Evolutionary conservation across 2,329 filamentous ascomycete genomes (phyloP).

Genomic region (Apiospora kogelbergensis): DNA sequence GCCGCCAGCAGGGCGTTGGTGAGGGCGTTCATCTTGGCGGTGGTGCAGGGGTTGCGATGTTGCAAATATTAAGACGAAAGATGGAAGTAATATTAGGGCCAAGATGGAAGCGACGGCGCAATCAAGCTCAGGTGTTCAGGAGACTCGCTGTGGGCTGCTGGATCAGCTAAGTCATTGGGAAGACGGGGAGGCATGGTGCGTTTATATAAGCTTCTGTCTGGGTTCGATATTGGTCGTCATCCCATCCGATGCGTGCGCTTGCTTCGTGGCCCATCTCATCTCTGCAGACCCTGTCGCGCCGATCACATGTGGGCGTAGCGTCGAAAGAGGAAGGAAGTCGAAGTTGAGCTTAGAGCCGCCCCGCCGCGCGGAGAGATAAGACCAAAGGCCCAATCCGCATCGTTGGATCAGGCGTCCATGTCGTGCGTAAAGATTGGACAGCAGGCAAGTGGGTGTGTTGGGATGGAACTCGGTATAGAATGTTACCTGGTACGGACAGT

Average conservation of each 20-base stretch:
- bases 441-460: background rate
- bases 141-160: slow-evolving; percentile 1
- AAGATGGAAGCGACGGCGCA: background rate
- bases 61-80: background rate
- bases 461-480: background rate
- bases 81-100: background rate
- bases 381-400: background rate
- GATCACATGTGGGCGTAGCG: background rate
- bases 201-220: slow-evolving; percentile 8
- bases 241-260: background rate
- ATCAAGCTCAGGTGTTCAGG: slow-evolving; percentile 8
- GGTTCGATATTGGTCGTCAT: background rate
- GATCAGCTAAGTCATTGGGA: background rate
- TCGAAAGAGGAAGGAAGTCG: slow-evolving; percentile 3
- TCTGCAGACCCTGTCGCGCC: background rate
- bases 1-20: slow-evolving; percentile 19
- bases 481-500: background rate
- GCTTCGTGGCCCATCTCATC: background rate
- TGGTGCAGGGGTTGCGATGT: background rate
- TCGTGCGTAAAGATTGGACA: background rate
- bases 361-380: background rate
- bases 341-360: background rate
- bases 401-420: background rate
- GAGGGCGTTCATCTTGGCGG: slow-evolving; percentile 15
- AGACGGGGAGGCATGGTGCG: background rate